Conservation (phyloP, 2,329 filamentous ascomycete genomes). For the Cladophialophora bantiana region DNA sequence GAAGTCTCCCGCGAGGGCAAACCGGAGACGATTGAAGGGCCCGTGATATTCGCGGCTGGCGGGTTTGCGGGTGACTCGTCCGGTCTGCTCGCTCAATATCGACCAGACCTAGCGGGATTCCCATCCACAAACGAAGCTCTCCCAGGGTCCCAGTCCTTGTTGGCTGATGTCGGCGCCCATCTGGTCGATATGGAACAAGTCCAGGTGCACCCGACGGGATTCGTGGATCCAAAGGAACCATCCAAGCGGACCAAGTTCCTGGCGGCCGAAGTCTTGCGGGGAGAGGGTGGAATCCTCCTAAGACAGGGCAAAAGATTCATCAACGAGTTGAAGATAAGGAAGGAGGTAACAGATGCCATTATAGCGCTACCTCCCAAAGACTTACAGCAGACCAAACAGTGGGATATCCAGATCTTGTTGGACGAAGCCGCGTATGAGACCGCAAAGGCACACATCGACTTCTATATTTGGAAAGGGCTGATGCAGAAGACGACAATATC, state of each 20-base stretch:
- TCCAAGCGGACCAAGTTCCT: conserved; percentile 64
- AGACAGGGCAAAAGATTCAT: conserved; percentile 61
- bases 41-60: conserved; percentile 67
- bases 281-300: conserved; percentile 68
- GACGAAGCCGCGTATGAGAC: conserved; percentile 65
- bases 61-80: conserved; percentile 69
- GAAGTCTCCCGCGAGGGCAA: conserved; percentile 53
- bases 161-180: conserved; percentile 50
- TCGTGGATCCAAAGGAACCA: conserved; percentile 62
- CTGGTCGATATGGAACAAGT: conserved; percentile 59
- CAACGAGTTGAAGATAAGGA: conserved; percentile 68
- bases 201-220: conserved; percentile 71
- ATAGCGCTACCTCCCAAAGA: conserved; percentile 43
- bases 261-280: conserved; percentile 68
- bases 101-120: conserved; percentile 65
- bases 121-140: conserved; percentile 69
- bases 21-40: conserved; percentile 53
- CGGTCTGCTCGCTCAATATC: conserved; percentile 63
- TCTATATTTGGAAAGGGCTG: conserved; percentile 69
- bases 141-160: conserved; percentile 59
- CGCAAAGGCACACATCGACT: conserved; percentile 64
- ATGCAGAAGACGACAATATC: conserved; percentile 63
- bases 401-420: conserved; percentile 65
- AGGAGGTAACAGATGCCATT: conserved; percentile 62
- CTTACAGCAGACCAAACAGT: conserved; percentile 55